Evolutionary conservation across 768 basidiomycete genomes (phyloP), one percentile per base, ranked within the genome.

Genomic region (Scleroderma citrinum): DNA sequence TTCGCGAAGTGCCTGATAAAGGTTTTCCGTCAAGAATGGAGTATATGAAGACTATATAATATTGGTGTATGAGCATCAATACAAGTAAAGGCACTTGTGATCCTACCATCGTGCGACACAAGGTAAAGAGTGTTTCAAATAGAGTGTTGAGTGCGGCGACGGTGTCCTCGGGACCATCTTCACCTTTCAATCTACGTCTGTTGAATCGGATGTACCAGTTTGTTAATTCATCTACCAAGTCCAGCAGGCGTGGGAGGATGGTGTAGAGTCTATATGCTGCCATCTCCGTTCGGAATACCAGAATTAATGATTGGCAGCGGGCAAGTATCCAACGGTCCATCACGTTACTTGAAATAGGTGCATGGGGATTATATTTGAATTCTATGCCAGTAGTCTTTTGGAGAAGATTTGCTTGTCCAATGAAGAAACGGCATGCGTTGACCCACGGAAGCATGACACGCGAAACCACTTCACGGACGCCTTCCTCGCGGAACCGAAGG

Each of bases 141-240:
- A 99, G 73, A 20, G 96, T 97, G 65, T 98, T 97, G 62, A 98
- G 73, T 16, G 95, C 96, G 17, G 83, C 70, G 14, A 82, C 63
- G 7, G 93, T 93, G 59, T 98, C 95, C 54, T 92, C 88, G 48
- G 77, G 75, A 2, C 95, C 89, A 59, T 92, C 87, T 66, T 95
- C 90, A 39, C 96, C 96, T 76, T 99, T 99, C 52, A 99, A 73
- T 14, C 96, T 81, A 56, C 85, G 86, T 38, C 96, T 84, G 70
- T 99, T 99, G 74, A 98, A 98, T 42, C 96, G 92, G 63, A 99
- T 98, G 70, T 99, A 99, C 93, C 94, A 97, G 65, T 99, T 99
- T 19, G 96, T 99, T 51, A 98, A 76, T 67, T 98, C 96, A 56
- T 95, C 92, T 26, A 99, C 79, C 50, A 99, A 83, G 55, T 89